Base-by-base conservation (phyloP, 352 stramenopile genomes). In the Globisporangium paroecandrum region DNA sequence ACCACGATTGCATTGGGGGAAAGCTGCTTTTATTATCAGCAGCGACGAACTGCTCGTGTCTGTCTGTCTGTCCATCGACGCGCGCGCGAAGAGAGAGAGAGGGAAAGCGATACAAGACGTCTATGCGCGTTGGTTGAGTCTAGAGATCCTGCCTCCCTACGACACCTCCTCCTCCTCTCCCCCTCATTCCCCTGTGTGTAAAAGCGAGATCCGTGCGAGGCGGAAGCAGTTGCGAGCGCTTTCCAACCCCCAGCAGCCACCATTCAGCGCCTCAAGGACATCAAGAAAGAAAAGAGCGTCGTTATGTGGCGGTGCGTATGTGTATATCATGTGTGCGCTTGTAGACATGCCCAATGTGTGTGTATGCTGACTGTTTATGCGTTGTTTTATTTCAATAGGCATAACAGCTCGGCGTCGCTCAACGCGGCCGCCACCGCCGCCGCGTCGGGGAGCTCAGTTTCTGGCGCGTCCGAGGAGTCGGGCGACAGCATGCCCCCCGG, bases 401-500 rank as follows among this genome's bases (percentile, higher is more conserved):
- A 71, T 54, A 71, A 71, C 60, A 71, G 66, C 66, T 64, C 56
- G 20, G 64, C 64, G 57, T 65, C 64, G 64, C 64, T 69, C 22
- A 51, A 32, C 46, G 8, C 64, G 13, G 64, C 43, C 3, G 29
- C 55, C 5, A 54, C 6, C 3, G 57, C 58, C 10, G 25, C 55
- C 29, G 32, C 56, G 29, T 62, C 56, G 0, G 56, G 56, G 56
- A 34, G 62, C 53, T 61, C 62, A 0, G 51, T 22, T 3, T 20
- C 38, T 4, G 12, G 38, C n/a, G 27, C 51, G 15, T 34, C 36
- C 4, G 55, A 61, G 24, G 59, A 78, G 20, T 64, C 62, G 3
- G 62, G 74, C 18, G 75, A 83, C 61, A 79, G 78, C 36, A 58
- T 94, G 62, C 87, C 87, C 8, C 74, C 87, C 0, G 87, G 87